phyloP scores from a whole-genome alignment of 1,284 basidiomycete genomes.

The Takashimella tepidaria region DNA sequence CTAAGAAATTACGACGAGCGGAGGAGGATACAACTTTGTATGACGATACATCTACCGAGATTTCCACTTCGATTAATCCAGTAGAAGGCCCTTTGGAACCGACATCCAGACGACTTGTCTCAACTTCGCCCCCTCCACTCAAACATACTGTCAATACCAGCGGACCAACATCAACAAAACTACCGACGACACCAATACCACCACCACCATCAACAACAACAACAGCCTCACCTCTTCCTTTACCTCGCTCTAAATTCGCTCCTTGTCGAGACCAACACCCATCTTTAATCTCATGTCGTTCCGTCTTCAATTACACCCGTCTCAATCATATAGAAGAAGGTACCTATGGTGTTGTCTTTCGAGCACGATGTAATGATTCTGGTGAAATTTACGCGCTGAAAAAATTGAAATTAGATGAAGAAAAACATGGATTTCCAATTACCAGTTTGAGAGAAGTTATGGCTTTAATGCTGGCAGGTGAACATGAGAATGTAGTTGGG shows the following conservation, averaged over 20 bases:
- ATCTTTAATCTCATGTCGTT: slow-evolving; percentile 71
- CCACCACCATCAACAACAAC: slow-evolving; percentile 3
- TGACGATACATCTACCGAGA: no score
- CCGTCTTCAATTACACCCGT: slow-evolving; percentile 85
- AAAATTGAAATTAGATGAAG: slow-evolving; percentile 96
- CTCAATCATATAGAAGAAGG: slow-evolving; percentile 99
- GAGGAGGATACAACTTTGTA: slow-evolving; percentile 9
- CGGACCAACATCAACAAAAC: slow-evolving; percentile 3
- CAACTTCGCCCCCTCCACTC: no score
- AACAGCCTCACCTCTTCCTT: slow-evolving; percentile 5
- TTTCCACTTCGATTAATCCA: no score
- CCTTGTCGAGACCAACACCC: slow-evolving; percentile 72
- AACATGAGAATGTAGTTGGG: slow-evolving; percentile 90
- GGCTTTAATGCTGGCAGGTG: slow-evolving; percentile 77
- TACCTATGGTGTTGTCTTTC: slow-evolving; percentile 95
- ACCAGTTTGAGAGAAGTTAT: slow-evolving; percentile 93
- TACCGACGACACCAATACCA: slow-evolving; percentile 4
- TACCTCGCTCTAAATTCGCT: slow-evolving; percentile 50
- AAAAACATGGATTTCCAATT: slow-evolving; percentile 97
- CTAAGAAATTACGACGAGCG: slow-evolving; percentile 31
- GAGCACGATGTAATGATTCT: slow-evolving; percentile 86
- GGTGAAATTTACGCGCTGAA: slow-evolving; percentile 95
- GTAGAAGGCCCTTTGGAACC: no score
- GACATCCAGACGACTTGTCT: no score
- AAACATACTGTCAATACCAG: slow-evolving; percentile 1